Percentiles rank a stretch among this genome's conserved stretches.
Conservation (phyloP, 2,329 filamentous ascomycete species). For the Pseudocercospora eumusae region DNA sequence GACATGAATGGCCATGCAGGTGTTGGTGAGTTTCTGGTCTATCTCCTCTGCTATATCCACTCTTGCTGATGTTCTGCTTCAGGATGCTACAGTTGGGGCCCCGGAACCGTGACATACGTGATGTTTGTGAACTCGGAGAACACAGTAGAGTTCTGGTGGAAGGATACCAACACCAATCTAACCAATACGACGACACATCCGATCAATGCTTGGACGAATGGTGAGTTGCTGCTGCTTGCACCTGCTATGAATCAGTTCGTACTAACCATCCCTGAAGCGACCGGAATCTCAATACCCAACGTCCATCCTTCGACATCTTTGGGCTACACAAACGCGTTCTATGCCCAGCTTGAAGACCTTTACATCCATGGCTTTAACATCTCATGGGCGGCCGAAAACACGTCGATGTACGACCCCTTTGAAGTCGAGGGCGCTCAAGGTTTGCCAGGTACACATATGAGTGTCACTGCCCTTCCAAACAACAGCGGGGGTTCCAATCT, state of each 20-base stretch:
- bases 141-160: constrained; percentile 48
- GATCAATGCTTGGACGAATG: constrained; percentile 44
- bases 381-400: constrained; percentile 44
- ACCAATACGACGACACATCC: constrained; percentile 40
- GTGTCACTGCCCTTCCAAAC: constrained; percentile 41
- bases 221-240: constrained; percentile 19
- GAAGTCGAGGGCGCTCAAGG: constrained; percentile 40
- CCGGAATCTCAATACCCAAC: constrained; percentile 36
- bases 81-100: constrained; percentile 20
- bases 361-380: constrained; percentile 46
- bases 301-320: constrained; percentile 45
- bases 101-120: constrained; percentile 44
- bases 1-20: constrained; percentile 48
- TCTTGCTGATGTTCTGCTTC: not conserved
- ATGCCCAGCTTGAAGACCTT: constrained; percentile 43
- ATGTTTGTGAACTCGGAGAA: constrained; percentile 47
- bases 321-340: constrained; percentile 48
- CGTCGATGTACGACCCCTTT: constrained; percentile 40
- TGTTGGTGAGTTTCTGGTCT: constrained; percentile 35
- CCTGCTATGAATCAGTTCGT: not conserved
- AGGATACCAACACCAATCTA: constrained; percentile 44
- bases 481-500: constrained; percentile 35
- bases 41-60: not conserved
- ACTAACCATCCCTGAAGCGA: constrained; percentile 15
- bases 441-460: constrained; percentile 46